These are phyloP conservation scores for Penicillium nordicum DNA, from an alignment of 2,329 filamentous ascomycete genomes.

Conservation along the genomic window DNA sequence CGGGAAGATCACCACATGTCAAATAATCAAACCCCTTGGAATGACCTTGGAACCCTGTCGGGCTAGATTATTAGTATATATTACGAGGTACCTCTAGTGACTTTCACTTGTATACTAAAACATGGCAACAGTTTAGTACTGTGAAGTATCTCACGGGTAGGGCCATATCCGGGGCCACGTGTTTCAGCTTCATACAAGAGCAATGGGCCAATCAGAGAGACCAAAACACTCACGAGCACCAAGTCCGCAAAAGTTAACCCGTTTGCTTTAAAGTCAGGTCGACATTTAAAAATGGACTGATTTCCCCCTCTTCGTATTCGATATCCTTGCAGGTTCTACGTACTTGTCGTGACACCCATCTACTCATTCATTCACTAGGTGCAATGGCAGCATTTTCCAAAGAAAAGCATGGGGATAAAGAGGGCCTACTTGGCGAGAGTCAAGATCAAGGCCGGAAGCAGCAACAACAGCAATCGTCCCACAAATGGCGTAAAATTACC, in stretches of 20 bases:
- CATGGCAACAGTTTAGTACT: background rate
- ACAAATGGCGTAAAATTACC: conserved; percentile 1
- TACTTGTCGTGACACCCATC: background rate
- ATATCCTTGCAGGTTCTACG: background rate
- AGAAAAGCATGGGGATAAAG: background rate
- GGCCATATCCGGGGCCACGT: background rate
- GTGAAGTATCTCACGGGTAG: background rate
- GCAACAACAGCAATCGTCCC: background rate
- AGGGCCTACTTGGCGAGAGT: conserved; percentile 4
- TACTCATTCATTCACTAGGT: background rate
- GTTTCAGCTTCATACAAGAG: background rate
- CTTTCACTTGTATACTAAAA: background rate
- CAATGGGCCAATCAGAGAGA: conserved; percentile 1
- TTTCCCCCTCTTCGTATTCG: background rate
- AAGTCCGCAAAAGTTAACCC: background rate
- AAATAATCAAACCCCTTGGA: too few relatives aligned
- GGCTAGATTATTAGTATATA: background rate
- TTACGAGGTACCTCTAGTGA: background rate
- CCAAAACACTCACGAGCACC: background rate
- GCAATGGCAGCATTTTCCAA: conserved; percentile 6
- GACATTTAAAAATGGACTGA: conserved; percentile 5
- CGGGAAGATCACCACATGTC: background rate
- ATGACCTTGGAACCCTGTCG: background rate
- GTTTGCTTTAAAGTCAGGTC: background rate
- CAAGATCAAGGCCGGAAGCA: background rate